Evolutionary conservation across 2,329 filamentous ascomycete genomes (phyloP), one percentile per base, ranked within the genome.

Genomic region (Pseudofabraea citricarpa): DNA sequence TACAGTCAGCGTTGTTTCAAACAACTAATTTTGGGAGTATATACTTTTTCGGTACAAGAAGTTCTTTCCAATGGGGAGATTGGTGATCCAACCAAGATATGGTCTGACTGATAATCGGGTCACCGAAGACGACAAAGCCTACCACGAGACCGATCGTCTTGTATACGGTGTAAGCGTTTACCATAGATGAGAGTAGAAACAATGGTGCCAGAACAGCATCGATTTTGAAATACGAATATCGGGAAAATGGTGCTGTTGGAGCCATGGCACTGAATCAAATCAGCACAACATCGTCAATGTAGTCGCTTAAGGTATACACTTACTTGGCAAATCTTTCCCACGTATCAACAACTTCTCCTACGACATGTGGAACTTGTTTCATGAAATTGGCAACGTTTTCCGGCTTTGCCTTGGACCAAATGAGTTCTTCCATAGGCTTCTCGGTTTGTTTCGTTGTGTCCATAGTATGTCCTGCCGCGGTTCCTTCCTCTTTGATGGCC

Each of bases 51-150:
- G 33, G 33, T 4, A 18, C 33, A 6, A 36, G 6, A 21, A 36
- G 33, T 13, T 83, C 84, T 55, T 85, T 72, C 86, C 86, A 90
- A 51, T 80, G 68, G 1, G 85, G 85, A 52, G 80, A 72, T 50
- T 67, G 72, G 13, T 65, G 66, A 60, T 85, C 81, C 18, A 85
- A 63, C 52, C 77, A 73, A 9, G 62, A 61, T 5, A 87, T 57
- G 2, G 71, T 75, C 5, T 72, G 75, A 6, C 69, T 65, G 43
- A 89, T 78, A 50, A 88, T 54, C 0, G 87, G 87, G 44, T 89
- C 83, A 2, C 85, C 85, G 50, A 91, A 93, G 67, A 91, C 87
- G 3, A 68, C 75, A 47, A 89, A 79, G 1, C 87, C 87, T 18
- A 76, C 51, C 5, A 74, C 67, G 44, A 90, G 84, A 0, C 77